Percentiles rank a stretch among this genome's conserved stretches.
These are phyloP conservation scores for Agastache rugosa DNA, from an alignment of 257 asterid species.

Conservation along the genomic window DNA sequence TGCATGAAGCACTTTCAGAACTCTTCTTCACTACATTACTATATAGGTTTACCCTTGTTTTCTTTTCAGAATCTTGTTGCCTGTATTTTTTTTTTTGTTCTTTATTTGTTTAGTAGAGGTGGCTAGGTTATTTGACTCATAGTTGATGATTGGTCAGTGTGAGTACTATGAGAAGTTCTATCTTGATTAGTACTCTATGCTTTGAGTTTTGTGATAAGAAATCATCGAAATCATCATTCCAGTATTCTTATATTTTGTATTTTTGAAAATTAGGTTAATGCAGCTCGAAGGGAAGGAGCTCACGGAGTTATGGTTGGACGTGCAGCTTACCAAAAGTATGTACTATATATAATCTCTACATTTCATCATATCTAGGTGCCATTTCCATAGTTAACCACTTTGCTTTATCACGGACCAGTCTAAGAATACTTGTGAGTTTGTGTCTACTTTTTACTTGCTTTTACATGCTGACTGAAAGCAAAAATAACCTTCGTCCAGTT, in stretches of 20 bases:
- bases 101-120: constrained; percentile 3
- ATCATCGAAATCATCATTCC: constrained; percentile 8
- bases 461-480: constrained; percentile 36
- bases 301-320: constrained; percentile 97
- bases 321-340: constrained; percentile 80
- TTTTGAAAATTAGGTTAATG: constrained; percentile 57
- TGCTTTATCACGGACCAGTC: not conserved
- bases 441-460: constrained; percentile 21
- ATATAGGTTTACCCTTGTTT: not conserved
- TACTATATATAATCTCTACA: constrained; percentile 19
- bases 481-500: constrained; percentile 53
- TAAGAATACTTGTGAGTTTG: constrained; percentile 7
- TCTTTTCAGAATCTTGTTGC: constrained; percentile 13
- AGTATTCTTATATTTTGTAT: constrained; percentile 22
- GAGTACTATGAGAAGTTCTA: constrained; percentile 5
- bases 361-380: not conserved
- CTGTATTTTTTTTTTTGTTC: not conserved
- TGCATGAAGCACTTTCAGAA: not conserved
- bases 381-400: not conserved
- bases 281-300: constrained; percentile 87
- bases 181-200: not conserved
- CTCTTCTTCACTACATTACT: not conserved
- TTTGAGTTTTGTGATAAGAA: constrained; percentile 18
- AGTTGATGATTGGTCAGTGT: constrained; percentile 2
- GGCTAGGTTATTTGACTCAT: not conserved